Conservation (phyloP, 345 rosid species). For the Physaria fendleri region DNA sequence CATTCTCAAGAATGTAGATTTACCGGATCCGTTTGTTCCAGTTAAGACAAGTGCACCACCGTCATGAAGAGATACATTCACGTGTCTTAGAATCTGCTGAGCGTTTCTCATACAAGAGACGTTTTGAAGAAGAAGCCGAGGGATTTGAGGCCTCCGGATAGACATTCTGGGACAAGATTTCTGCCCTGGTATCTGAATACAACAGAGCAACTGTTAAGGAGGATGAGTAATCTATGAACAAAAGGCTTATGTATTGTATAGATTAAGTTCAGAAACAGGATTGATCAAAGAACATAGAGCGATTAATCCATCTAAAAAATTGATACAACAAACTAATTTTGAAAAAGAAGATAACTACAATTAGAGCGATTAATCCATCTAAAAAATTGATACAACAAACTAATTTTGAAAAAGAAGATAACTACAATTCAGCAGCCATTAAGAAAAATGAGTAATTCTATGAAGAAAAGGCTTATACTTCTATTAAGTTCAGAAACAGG, state of each 20-base stretch:
- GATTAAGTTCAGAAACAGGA: neutral
- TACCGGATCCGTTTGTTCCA: constrained; percentile 77
- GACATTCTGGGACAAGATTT: constrained; percentile 35
- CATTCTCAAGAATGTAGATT: constrained; percentile 77
- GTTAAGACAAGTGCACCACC: constrained; percentile 79
- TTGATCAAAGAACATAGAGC: neutral
- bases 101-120: constrained; percentile 97
- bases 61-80: constrained; percentile 65
- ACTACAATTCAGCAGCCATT: no score
- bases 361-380: neutral
- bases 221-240: neutral
- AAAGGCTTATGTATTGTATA: neutral
- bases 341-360: no score
- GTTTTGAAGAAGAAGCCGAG: constrained; percentile 69
- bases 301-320: neutral
- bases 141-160: constrained; percentile 50
- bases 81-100: constrained; percentile 65
- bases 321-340: no score
- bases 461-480: neutral
- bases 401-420: no score
- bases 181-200: neutral
- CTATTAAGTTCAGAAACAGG: neutral
- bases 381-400: no score
- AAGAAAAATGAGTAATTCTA: neutral
- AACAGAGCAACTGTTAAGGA: neutral